Percentiles rank a stretch among this genome's conserved stretches.
Evolutionary conservation across 371 early-diverging fungal species (phyloP).

Genomic region (Lichtheimia corymbifera): DNA sequence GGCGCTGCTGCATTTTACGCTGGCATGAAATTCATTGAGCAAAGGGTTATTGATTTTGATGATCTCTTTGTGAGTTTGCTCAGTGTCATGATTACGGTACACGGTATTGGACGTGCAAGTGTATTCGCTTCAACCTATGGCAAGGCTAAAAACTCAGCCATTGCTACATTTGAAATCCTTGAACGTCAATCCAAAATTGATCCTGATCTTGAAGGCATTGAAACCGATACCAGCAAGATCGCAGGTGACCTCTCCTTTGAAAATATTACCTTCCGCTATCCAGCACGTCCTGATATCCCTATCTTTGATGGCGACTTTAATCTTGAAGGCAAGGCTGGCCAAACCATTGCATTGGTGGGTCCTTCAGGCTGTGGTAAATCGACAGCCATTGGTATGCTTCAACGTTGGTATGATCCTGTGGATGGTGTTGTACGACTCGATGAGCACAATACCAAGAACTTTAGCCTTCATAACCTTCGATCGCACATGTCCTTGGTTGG

Average conservation of each 20-base stretch:
- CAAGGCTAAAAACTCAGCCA: conserved; percentile 81
- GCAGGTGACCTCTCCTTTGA: conserved; percentile 58
- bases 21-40: conserved; percentile 47
- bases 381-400: conserved; percentile 78
- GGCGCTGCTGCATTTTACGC: conserved; percentile 63
- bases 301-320: conserved; percentile 76
- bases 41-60: conserved; percentile 28
- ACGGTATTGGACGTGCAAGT: conserved; percentile 63
- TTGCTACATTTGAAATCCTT: conserved; percentile 70
- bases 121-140: conserved; percentile 61
- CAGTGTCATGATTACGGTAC: conserved; percentile 70
- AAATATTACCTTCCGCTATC: conserved; percentile 78
- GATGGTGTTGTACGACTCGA: conserved; percentile 66
- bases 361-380: conserved; percentile 66
- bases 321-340: conserved; percentile 68
- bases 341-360: conserved; percentile 82
- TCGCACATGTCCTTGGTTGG: conserved; percentile 77
- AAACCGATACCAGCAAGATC: conserved; percentile 37
- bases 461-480: conserved; percentile 63
- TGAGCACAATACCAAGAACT: conserved; percentile 61
- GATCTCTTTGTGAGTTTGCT: conserved; percentile 67
- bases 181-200: conserved; percentile 76
- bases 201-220: conserved; percentile 61
- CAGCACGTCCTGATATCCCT: conserved; percentile 72
- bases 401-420: conserved; percentile 82